Evolutionary conservation across 192 early-diverging fungal species (phyloP), one percentile per base, ranked within the genome.

Genomic region (Backusella circina): DNA sequence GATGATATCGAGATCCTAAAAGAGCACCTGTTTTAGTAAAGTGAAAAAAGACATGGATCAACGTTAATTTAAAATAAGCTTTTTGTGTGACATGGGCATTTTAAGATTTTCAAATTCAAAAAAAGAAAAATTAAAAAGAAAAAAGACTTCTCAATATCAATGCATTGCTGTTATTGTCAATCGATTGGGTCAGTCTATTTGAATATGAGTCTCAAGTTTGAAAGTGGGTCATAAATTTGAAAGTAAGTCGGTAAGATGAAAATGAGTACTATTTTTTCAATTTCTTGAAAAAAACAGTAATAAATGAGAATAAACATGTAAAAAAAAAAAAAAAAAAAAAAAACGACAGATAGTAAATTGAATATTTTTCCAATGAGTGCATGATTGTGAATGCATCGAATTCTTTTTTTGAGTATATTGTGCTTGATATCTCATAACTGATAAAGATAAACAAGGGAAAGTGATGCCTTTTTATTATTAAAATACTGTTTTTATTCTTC

Each of bases 331-430:
- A n/a, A n/a, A n/a, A n/a, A n/a, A n/a, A n/a, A n/a, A n/a, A n/a
- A n/a, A n/a, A n/a, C 4, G 83, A 85, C 44, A 87, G 85, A 71
- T 84, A 83, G 79, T 87, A 79, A 77, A 74, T 31, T 2, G 10
- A 47, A n/a, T 3, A 2, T 0, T 1, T 41, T 61, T 61, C 12
- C 2, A 61, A 61, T 61, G 21, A 61, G 23, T 26, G 26, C 21
- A 61, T 61, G 23, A 61, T 61, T 26, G 18, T n/a, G 44, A 61
- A 57, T 57, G 23, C 12, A 26, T 57, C n/a, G n/a, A 26, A 61
- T 28, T 28, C 54, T 28, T 61, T 61, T 21, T 61, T 61, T 61
- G 28, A 26, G 12, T 35, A 67, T 35, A 67, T 67, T 33, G 18
- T 67, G 8, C 5, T 54, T 18, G 21, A n/a, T 9, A 41, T 3